phyloP scores from a whole-genome alignment of 495 filamentous ascomycete genomes.

The Penicillium flavigenum region DNA sequence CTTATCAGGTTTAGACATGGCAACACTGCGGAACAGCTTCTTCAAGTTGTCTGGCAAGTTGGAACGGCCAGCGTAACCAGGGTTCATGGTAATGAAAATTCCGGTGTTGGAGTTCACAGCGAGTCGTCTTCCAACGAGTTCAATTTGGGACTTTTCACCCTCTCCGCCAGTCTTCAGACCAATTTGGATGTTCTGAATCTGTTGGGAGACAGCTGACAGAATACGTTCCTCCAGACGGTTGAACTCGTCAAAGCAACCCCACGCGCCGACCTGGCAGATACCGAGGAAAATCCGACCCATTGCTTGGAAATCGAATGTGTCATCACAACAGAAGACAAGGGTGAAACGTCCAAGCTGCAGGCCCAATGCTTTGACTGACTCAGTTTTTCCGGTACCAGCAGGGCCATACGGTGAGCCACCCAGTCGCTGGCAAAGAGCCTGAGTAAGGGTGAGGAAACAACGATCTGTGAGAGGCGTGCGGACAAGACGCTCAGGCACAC shows the following conservation, averaged over 20 bases:
- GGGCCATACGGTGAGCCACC: slow-evolving; percentile 97
- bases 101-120: slow-evolving; percentile 87
- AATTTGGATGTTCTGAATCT: slow-evolving; percentile 98
- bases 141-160: slow-evolving; percentile 81
- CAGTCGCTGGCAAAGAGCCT: slow-evolving; percentile 90
- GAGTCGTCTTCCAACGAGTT: slow-evolving; percentile 86
- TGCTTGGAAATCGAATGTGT: slow-evolving; percentile 98
- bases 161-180: slow-evolving; percentile 78
- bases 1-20: slow-evolving; percentile 99
- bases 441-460: slow-evolving; percentile 95
- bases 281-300: slow-evolving; percentile 99
- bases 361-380: slow-evolving; percentile 96
- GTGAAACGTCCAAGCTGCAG: slow-evolving; percentile 96
- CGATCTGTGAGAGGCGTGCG: slow-evolving; percentile 94
- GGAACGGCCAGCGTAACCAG: slow-evolving; percentile 95
- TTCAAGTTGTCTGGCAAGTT: slow-evolving; percentile 98
- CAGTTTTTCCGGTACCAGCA: slow-evolving; percentile 98
- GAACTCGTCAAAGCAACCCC: slow-evolving; percentile 99
- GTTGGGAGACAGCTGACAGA: slow-evolving; percentile 94
- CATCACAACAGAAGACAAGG: slow-evolving; percentile 97
- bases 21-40: slow-evolving; percentile 97
- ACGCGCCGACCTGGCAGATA: slow-evolving; percentile 98
- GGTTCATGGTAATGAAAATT: slow-evolving; percentile 99
- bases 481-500: slow-evolving; percentile 92
- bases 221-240: slow-evolving; percentile 97